Evolutionary conservation across 1,284 basidiomycete genomes (phyloP), one percentile per base, ranked within the genome.

Genomic region (Entoloma clypeatum): DNA sequence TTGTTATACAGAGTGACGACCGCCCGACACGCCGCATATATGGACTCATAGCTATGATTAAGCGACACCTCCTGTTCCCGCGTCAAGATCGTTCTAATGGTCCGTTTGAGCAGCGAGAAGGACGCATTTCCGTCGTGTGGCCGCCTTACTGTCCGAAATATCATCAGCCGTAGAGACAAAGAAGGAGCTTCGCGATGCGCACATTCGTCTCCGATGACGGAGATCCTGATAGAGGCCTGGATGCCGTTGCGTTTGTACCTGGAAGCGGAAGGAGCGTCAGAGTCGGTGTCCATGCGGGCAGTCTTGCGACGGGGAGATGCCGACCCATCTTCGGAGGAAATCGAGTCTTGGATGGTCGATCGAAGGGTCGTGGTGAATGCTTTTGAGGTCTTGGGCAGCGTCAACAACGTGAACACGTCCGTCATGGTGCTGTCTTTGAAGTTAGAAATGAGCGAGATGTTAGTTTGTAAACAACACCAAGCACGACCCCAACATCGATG

Each of bases 251-350:
- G n/a, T 25, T 64, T 69, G 32, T 69, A 71, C 58, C 79, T 77
- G 62, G 69, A 77, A 54, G 79, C 75, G 57, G 80, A 77, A 55
- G 70, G 69, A 52, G 74, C 69, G 60, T 85, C 79, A 61, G 74
- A 75, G 64, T 79, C 77, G 53, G 64, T 64, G 50, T 73, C 72
- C 60, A 81, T 65, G 52, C 81, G 79, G 52, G 77, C 71, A 48
- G 74, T 74, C 69, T 86, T 86, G 62, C 72, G 74, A 50, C 75
- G 74, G 65, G 75, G 77, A 63, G 75, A 74, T 56, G 66, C 71
- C 55, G 68, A 72, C 63, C 69, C 70, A 47, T 67, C 63, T 37
- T 65, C 60, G n/a, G n/a, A n/a, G n/a, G n/a, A n/a, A 18, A 51
- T 19, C 28, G 39, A 35, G 34, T 71, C 65, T 33, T 63, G 42